phyloP scores from a whole-genome alignment of 2,329 filamentous ascomycete species.

The Coleophoma cylindrospora region DNA sequence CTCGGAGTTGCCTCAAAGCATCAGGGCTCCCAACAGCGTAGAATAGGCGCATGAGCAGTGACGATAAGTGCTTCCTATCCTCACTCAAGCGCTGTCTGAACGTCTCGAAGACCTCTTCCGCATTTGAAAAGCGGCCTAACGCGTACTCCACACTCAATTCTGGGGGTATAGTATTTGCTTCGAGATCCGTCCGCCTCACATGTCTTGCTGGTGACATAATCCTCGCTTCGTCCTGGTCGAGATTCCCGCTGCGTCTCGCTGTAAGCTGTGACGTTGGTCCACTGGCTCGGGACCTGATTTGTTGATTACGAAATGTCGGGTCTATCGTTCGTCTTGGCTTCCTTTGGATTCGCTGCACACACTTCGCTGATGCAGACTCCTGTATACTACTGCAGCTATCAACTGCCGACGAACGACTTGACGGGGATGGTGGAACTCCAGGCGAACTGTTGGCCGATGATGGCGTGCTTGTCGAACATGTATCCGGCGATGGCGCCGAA shows the following conservation, averaged over 20 bases:
- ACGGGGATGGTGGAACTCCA: background rate
- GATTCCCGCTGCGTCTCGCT: background rate
- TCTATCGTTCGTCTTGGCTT: background rate
- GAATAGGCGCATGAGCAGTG: background rate
- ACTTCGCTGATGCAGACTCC: conserved; percentile 1
- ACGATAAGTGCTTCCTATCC: background rate
- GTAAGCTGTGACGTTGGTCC: background rate
- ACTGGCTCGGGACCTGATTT: background rate
- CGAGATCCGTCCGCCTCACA: background rate
- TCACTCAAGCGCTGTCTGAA: background rate
- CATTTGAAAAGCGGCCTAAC: background rate
- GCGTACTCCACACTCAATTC: background rate
- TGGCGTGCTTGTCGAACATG: background rate
- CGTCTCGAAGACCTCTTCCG: conserved; percentile 1
- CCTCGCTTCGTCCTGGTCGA: background rate
- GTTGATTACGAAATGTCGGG: background rate
- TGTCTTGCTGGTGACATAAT: background rate
- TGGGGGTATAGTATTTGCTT: background rate
- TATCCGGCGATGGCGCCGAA: background rate
- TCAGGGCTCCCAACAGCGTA: background rate
- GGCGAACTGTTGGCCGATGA: background rate
- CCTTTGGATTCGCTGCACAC: background rate
- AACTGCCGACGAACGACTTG: background rate
- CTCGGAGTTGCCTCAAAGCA: background rate
- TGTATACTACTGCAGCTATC: background rate